Evolutionary conservation across 192 early-diverging fungal species (phyloP).

Genomic region (Coemansia sp.): DNA sequence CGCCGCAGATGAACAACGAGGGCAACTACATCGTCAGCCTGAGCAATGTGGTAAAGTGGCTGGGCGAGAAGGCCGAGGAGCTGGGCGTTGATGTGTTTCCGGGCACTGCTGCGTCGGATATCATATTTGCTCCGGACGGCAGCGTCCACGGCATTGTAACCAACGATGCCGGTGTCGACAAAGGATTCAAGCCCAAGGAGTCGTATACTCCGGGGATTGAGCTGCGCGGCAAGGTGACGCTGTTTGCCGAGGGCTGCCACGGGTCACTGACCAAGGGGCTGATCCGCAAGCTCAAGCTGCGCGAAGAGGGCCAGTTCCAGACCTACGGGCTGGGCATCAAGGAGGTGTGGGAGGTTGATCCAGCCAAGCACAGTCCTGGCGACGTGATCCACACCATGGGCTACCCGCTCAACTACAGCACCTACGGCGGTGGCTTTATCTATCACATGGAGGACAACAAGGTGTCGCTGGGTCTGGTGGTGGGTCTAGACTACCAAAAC

Average conservation of each 20-base stretch:
- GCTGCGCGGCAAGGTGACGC: slow-evolving; percentile 86
- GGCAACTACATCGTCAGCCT: slow-evolving; percentile 97
- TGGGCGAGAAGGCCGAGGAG: slow-evolving; percentile 96
- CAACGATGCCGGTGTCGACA: slow-evolving; percentile 92
- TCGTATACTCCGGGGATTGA: slow-evolving; percentile 93
- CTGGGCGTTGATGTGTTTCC: slow-evolving; percentile 93
- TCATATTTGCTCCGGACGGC: slow-evolving; percentile 89
- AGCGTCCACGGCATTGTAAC: slow-evolving; percentile 89
- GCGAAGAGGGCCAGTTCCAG: slow-evolving; percentile 82
- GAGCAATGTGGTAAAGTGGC: slow-evolving; percentile 90
- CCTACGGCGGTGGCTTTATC: slow-evolving; percentile 93
- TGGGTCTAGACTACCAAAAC: slow-evolving; percentile 93
- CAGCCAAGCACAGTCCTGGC: slow-evolving; percentile 78
- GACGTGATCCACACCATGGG: slow-evolving; percentile 83
- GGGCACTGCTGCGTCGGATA: slow-evolving; percentile 85
- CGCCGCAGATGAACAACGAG: slow-evolving; percentile 92
- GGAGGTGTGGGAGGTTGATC: slow-evolving; percentile 95
- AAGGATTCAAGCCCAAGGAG: slow-evolving; percentile 83
- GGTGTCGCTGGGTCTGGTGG: slow-evolving; percentile 81
- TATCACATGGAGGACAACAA: slow-evolving; percentile 93
- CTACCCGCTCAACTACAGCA: slow-evolving; percentile 84
- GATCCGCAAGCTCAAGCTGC: slow-evolving; percentile 80
- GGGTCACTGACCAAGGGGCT: slow-evolving; percentile 90
- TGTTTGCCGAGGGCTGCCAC: slow-evolving; percentile 98
- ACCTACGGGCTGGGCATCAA: slow-evolving; percentile 96